Base-by-base conservation (phyloP, 2,329 filamentous ascomycete species). In the Apiospora phragmitis region DNA sequence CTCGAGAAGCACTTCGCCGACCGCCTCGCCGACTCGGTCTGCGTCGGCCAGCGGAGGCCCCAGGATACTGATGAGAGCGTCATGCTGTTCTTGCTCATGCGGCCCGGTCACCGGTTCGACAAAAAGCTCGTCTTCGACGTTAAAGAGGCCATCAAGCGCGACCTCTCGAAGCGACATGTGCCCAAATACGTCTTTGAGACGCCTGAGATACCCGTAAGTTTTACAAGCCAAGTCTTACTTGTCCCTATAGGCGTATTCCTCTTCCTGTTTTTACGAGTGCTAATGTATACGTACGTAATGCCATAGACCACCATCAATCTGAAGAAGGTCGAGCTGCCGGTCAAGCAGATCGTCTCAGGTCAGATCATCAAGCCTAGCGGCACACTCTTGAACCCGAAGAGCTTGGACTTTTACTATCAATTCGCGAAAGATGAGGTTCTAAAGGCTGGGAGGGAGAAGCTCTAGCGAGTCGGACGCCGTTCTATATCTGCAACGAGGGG, bases 321-420 rank as follows among this genome's bases (percentile, higher is more conserved):
- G 67, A 96, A 96, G 80, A 96, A 96, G 80, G 93, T 96, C 4
- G 93, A 96, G 79, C 76, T 96, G 68, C 93, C 93, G 0, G 92
- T 96, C 41, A 96, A 96, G 82, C 91, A 93, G 77, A 96, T 96
- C 73, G 91, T 96, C 0, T 94, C 89, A 0, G 93, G 93, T 0
- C 89, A 90, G 75, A 88, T 83, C 32, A 88, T 96, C 77, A 94
- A 92, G 80, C 88, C 93, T 0, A 93, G 91, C 67, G 93, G 93
- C 1, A 95, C 93, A 4, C 80, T 96, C 76, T 81, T 92, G 69
- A 96, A 97, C 76, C 93, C 93, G 0, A 82, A 92, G 76, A 93
- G 92, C 73, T 80, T 96, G 71, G 86, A 94, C 42, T 95, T 87
- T 77, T 96, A 94, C 77, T 95, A 96, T 75, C 90, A 89, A 77